phyloP scores from a whole-genome alignment of 441 rosid genomes.

The Erodium moschatum region DNA sequence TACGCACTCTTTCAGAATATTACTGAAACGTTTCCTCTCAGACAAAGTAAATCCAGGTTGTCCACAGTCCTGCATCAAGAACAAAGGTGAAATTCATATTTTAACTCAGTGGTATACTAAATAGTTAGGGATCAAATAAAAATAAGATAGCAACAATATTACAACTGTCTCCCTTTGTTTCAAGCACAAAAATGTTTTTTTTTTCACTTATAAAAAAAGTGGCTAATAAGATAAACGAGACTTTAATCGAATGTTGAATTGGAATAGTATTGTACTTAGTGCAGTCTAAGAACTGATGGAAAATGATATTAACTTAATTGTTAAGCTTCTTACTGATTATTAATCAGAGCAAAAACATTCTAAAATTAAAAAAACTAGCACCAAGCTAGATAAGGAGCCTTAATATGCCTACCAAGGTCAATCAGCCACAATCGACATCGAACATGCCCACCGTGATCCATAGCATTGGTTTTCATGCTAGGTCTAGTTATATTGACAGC shows the following conservation, averaged over 20 bases:
- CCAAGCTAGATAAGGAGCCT: neutral
- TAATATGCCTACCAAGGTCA: neutral
- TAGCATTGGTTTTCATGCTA: conserved; percentile 13
- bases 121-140: neutral
- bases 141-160: neutral
- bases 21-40: conserved; percentile 84
- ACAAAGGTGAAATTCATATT: conserved; percentile 16
- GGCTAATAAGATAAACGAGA: neutral
- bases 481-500: conserved; percentile 7
- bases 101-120: neutral
- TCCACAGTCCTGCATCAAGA: conserved; percentile 62
- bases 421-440: conserved; percentile 6
- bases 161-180: neutral
- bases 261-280: neutral
- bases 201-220: neutral
- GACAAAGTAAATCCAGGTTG: conserved; percentile 92
- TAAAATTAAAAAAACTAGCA: neutral
- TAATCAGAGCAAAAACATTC: neutral
- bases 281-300: neutral
- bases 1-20: conserved; percentile 62
- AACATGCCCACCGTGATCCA: conserved; percentile 1
- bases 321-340: conserved; percentile 9
- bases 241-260: conserved; percentile 4
- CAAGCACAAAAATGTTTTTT: neutral
- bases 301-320: neutral